phyloP scores from a whole-genome alignment of 768 basidiomycete species.

The Termitomyces sp. region DNA sequence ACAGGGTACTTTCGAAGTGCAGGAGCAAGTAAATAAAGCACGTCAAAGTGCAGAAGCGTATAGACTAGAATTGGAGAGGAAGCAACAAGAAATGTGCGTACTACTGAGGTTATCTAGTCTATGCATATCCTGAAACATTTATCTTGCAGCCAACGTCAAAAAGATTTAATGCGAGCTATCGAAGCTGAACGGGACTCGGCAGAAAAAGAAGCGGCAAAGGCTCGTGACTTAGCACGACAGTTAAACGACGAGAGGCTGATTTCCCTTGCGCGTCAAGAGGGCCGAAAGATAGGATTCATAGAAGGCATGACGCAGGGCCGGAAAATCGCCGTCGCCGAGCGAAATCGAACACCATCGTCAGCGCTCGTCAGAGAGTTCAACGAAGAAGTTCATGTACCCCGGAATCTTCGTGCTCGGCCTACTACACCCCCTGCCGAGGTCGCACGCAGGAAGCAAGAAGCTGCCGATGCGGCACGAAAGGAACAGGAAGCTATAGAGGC shows the following conservation, averaged over 20 bases:
- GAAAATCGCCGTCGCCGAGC: constrained; percentile 7
- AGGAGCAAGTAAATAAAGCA: constrained; percentile 19
- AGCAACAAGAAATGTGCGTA: constrained; percentile 23
- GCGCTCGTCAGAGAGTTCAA: constrained; percentile 13
- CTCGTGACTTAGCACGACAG: constrained; percentile 48
- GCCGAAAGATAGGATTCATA: constrained; percentile 36
- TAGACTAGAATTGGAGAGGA: constrained; percentile 20
- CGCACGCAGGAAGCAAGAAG: not conserved
- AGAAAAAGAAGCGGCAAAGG: constrained; percentile 26
- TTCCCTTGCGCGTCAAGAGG: constrained; percentile 49
- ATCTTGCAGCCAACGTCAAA: constrained; percentile 17
- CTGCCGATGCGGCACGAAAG: not conserved
- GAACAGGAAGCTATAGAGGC: not conserved
- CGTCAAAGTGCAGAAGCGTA: constrained; percentile 21
- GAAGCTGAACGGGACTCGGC: constrained; percentile 27
- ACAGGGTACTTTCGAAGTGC: constrained; percentile 20
- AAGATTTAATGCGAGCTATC: constrained; percentile 17
- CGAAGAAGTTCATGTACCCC: not conserved
- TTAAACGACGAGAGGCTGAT: constrained; percentile 48
- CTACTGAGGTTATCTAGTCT: not conserved
- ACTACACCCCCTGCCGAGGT: not conserved
- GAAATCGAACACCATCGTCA: constrained; percentile 6
- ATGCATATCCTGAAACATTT: not conserved
- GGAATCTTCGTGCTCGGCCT: not conserved
- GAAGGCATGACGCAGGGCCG: constrained; percentile 48